Percentiles rank a stretch among this genome's conserved stretches.
Evolutionary conservation across 2,329 filamentous ascomycete species (phyloP).

Genomic region (Pestalotiopsis sp.): DNA sequence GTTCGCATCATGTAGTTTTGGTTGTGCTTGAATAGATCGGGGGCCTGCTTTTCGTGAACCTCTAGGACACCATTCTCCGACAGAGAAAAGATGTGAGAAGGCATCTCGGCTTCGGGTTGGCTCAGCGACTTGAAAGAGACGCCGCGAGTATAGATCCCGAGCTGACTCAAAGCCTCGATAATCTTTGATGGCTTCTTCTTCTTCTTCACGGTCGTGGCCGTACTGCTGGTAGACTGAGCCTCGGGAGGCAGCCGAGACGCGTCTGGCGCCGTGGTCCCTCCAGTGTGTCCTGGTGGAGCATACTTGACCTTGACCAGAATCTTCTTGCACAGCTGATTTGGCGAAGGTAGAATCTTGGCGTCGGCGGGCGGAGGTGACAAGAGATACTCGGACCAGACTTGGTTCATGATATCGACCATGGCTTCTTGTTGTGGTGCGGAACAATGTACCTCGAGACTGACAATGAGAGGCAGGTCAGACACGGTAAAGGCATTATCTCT

Average conservation of each 20-base stretch:
- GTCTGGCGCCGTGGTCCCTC: slow-evolving; percentile 9
- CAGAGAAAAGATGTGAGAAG: slow-evolving; percentile 68
- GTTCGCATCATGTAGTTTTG: slow-evolving; percentile 79
- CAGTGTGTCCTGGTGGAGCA: slow-evolving; percentile 40
- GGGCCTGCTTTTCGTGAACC: slow-evolving; percentile 49
- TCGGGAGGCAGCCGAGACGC: slow-evolving; percentile 28
- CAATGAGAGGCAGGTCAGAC: slow-evolving; percentile 82
- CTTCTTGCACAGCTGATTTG: slow-evolving; percentile 69
- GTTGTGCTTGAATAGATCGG: slow-evolving; percentile 76
- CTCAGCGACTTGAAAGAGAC: slow-evolving; percentile 79
- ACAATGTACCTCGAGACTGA: slow-evolving; percentile 92
- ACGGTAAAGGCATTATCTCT: slow-evolving; percentile 74
- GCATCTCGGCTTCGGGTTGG: slow-evolving; percentile 68
- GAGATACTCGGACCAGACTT: slow-evolving; percentile 76
- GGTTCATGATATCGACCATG: slow-evolving; percentile 91
- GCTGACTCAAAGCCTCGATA: slow-evolving; percentile 68
- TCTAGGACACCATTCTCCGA: slow-evolving; percentile 65
- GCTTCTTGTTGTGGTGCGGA: slow-evolving; percentile 75
- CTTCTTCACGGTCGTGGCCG: slow-evolving; percentile 38
- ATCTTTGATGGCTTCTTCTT: slow-evolving; percentile 60
- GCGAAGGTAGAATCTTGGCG: slow-evolving; percentile 59
- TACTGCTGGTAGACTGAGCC: slow-evolving; percentile 34
- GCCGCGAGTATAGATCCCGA: slow-evolving; percentile 82
- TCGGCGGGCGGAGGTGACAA: slow-evolving; percentile 55
- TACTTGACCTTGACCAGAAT: slow-evolving; percentile 86